These are phyloP conservation scores for Xerocomus potaroensis DNA, from an alignment of 768 basidiomycete species.

Conservation along the genomic window DNA sequence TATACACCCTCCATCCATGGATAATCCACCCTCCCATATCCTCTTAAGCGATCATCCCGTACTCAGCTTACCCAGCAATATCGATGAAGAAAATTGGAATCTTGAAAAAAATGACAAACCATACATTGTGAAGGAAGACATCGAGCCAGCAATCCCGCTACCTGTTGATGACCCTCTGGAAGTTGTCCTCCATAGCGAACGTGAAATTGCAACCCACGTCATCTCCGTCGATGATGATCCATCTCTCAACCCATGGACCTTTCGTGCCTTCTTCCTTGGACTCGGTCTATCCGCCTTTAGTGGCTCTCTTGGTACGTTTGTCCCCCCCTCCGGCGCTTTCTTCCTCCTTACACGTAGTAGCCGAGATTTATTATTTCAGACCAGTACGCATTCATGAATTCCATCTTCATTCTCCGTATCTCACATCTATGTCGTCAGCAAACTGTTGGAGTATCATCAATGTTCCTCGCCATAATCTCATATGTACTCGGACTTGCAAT, in stretches of 20 bases:
- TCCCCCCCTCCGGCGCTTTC: not conserved
- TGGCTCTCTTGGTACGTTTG: slow-evolving; percentile 42
- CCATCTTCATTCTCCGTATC: not conserved
- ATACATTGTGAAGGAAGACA: slow-evolving; percentile 27
- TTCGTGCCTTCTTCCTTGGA: slow-evolving; percentile 50
- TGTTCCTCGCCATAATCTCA: slow-evolving; percentile 51
- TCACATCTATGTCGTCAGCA: slow-evolving; percentile 32
- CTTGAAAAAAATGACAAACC: slow-evolving; percentile 6
- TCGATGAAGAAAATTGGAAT: too few species aligned
- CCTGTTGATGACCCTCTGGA: slow-evolving; percentile 9
- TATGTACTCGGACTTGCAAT: slow-evolving; percentile 46
- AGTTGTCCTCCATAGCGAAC: slow-evolving; percentile 36
- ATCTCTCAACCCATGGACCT: slow-evolving; percentile 31
- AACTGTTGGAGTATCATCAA: slow-evolving; percentile 47
- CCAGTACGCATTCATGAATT: slow-evolving; percentile 32
- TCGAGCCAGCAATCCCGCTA: slow-evolving; percentile 20
- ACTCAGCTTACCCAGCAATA: too few species aligned
- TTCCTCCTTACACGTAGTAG: slow-evolving; percentile 22
- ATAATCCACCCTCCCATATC: too few species aligned
- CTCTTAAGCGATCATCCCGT: too few species aligned
- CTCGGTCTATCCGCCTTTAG: slow-evolving; percentile 50
- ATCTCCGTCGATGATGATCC: slow-evolving; percentile 18
- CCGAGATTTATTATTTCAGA: slow-evolving; percentile 61
- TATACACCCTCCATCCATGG: too few species aligned
- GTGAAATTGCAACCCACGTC: slow-evolving; percentile 44